Percentiles rank a stretch among this genome's conserved stretches.
Evolutionary conservation across 371 early-diverging fungal species (phyloP).

Genomic region (Mortierella sp.): DNA sequence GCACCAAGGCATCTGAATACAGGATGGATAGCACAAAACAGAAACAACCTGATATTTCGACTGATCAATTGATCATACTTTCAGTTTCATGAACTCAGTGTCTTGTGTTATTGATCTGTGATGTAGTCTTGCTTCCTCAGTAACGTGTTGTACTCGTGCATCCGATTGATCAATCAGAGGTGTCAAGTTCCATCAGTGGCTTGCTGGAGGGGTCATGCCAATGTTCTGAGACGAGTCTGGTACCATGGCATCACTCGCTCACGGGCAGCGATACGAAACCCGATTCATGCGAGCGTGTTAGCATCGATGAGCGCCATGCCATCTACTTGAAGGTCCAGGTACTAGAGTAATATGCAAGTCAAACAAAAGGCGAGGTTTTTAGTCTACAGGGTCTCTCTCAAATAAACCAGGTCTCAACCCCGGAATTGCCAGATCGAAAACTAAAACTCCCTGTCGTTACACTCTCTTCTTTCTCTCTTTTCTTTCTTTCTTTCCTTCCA

Average conservation of each 20-base stretch:
- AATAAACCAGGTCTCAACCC: too few relatives aligned
- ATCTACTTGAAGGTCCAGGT: too few relatives aligned
- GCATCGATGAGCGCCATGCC: not conserved
- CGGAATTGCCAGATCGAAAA: not conserved
- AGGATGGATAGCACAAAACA: not conserved
- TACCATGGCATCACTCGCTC: not conserved
- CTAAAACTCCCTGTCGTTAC: not conserved
- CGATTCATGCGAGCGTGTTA: not conserved
- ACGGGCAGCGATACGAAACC: not conserved
- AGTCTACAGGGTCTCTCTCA: too few relatives aligned
- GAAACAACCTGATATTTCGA: not conserved
- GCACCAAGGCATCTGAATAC: not conserved
- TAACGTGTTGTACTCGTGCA: not conserved
- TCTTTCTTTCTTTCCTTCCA: conserved; percentile 3
- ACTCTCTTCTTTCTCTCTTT: not conserved
- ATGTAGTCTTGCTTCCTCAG: not conserved
- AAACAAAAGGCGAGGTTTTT: not conserved
- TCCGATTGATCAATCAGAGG: not conserved
- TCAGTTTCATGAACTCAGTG: not conserved
- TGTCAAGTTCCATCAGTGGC: not conserved
- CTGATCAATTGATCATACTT: conserved; percentile 5
- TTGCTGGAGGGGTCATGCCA: not conserved
- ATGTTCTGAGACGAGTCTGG: conserved; percentile 7
- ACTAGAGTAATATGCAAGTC: too few relatives aligned
- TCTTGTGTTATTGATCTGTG: not conserved